Percentiles rank a stretch among this genome's conserved stretches.
These are phyloP conservation scores for Oryza longistaminata DNA, from an alignment of 176 grass and related monocot species.

Conservation along the genomic window DNA sequence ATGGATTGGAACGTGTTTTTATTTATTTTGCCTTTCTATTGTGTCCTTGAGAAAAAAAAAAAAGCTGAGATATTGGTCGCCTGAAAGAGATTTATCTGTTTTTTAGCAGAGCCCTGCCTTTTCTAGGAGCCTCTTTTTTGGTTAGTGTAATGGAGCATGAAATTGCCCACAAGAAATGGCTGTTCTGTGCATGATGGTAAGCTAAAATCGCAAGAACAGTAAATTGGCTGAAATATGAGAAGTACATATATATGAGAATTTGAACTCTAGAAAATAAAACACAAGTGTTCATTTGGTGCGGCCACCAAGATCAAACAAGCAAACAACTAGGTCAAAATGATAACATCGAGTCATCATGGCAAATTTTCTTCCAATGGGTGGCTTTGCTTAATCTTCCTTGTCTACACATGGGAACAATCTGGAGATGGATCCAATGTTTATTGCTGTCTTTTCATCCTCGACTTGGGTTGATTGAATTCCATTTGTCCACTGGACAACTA, in stretches of 20 bases:
- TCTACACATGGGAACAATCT: not conserved
- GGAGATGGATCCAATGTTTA: not conserved
- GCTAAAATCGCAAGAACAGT: not conserved
- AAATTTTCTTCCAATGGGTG: not conserved
- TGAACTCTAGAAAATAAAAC: not conserved
- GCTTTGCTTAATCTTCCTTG: not conserved
- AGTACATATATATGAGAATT: not conserved
- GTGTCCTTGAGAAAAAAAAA: not conserved
- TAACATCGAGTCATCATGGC: not conserved
- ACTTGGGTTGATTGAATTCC: slow-evolving; percentile 8
- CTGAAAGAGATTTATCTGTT: not conserved
- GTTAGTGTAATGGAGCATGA: not conserved
- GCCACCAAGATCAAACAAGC: not conserved
- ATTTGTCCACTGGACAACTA: not conserved
- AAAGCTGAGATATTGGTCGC: not conserved
- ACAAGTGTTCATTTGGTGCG: not conserved
- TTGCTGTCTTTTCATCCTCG: slow-evolving; percentile 4
- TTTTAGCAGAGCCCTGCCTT: not conserved
- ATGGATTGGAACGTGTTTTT: not conserved
- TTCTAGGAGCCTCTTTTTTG: not conserved
- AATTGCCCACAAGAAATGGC: not conserved
- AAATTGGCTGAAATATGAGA: not conserved
- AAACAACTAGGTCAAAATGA: not conserved
- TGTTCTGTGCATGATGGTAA: not conserved
- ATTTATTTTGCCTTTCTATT: not conserved